These are phyloP conservation scores for Aspergillus brunneoviolaceus DNA, from an alignment of 2,329 filamentous ascomycete species.

Conservation along the genomic window DNA sequence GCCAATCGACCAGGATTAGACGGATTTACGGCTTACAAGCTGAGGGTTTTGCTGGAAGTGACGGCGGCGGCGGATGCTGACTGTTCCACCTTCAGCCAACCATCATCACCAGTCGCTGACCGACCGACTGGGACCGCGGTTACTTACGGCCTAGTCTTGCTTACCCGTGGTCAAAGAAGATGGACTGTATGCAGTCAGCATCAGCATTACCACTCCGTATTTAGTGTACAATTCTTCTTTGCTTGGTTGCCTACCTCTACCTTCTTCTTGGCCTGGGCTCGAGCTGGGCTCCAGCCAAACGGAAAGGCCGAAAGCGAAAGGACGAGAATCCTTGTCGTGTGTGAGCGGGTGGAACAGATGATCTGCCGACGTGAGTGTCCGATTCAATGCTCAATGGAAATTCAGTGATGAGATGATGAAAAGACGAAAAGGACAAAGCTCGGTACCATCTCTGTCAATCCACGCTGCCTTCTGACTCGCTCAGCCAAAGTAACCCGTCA, in stretches of 20 bases:
- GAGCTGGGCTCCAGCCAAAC: neutral
- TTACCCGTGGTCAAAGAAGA: too few species aligned
- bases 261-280: neutral
- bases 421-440: neutral
- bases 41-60: neutral
- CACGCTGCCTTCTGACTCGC: neutral
- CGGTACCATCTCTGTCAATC: constrained; percentile 3
- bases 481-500: neutral
- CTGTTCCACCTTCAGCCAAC: neutral
- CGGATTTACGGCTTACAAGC: neutral
- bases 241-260: too few species aligned
- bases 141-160: neutral
- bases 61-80: neutral
- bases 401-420: neutral
- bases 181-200: neutral
- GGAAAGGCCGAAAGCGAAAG: neutral
- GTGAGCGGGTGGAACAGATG: neutral
- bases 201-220: neutral
- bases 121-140: neutral
- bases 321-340: neutral
- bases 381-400: neutral
- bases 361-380: neutral
- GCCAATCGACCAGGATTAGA: neutral
- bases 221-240: too few species aligned
- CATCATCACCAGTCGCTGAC: neutral